These are phyloP conservation scores for Cicer bijugum DNA, from an alignment of 306 rosid species.

Conservation along the genomic window DNA sequence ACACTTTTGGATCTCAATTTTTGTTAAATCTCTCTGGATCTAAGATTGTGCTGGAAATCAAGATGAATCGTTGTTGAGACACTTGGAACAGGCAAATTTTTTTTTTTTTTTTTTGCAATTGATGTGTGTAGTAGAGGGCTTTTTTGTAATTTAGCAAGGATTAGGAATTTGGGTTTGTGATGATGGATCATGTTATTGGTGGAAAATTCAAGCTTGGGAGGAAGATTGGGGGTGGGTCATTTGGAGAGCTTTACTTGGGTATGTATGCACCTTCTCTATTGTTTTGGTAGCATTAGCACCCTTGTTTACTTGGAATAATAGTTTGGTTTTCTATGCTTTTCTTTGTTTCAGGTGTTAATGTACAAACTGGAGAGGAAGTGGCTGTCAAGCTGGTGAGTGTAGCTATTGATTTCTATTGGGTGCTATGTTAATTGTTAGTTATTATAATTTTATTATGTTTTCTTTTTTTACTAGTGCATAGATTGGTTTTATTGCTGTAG, in stretches of 20 bases:
- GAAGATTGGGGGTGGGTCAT: conserved; percentile 97
- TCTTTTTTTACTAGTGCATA: conserved; percentile 17
- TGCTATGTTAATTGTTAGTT: conserved; percentile 30
- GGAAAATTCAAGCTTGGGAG: conserved; percentile 95
- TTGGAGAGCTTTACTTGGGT: conserved; percentile 97
- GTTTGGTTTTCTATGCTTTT: conserved; percentile 50
- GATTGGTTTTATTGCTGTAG: conserved; percentile 24
- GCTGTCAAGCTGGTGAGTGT: conserved; percentile 92
- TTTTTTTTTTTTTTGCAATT: conserved; percentile 1
- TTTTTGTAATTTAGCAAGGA: conserved; percentile 47
- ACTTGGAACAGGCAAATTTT: conserved; percentile 2
- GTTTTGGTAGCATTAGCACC: conserved; percentile 28
- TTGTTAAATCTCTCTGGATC: conserved; percentile 58
- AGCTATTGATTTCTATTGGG: conserved; percentile 29
- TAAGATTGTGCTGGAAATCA: conserved; percentile 49
- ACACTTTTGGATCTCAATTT: conserved; percentile 49
- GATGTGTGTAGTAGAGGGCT: conserved; percentile 42
- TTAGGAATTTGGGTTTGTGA: conserved; percentile 52
- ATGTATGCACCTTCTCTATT: conserved; percentile 50
- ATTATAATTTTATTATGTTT: background rate
- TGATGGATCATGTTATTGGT: conserved; percentile 91
- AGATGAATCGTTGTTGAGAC: conserved; percentile 45
- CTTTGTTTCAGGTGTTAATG: conserved; percentile 77
- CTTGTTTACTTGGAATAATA: conserved; percentile 29
- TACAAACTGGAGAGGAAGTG: conserved; percentile 94